A percentile compares a stretch with the other conserved stretches of the same genome.
Evolutionary conservation across 352 stramenopile genomes (phyloP).

Genomic region (Globisporangium alternatum): DNA sequence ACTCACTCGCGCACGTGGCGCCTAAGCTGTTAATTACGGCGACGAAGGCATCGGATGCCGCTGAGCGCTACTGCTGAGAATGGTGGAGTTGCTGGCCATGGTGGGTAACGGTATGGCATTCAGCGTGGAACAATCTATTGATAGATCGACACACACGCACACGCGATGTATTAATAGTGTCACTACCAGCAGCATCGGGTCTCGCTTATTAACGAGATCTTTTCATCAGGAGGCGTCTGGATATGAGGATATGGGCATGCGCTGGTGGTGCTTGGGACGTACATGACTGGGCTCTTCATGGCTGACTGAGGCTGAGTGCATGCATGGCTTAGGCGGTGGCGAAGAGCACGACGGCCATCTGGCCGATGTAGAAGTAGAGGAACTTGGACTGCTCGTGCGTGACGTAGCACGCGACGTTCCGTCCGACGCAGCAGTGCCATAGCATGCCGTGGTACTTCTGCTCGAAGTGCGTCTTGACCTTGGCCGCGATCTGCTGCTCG

Average conservation of each 20-base stretch:
- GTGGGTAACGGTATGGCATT: background rate
- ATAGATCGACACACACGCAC: background rate
- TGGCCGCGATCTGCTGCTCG: slow-evolving; percentile 89
- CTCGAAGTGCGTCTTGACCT: slow-evolving; percentile 92
- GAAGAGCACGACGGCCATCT: slow-evolving; percentile 93
- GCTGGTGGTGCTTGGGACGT: background rate
- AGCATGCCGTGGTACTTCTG: slow-evolving; percentile 88
- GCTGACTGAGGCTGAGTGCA: background rate
- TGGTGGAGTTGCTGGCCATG: background rate
- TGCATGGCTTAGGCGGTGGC: slow-evolving; percentile 50
- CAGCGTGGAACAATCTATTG: background rate
- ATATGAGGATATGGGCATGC: no score
- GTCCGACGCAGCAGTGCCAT: slow-evolving; percentile 94
- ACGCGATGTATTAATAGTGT: background rate
- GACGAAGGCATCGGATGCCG: background rate
- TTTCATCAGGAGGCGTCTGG: background rate
- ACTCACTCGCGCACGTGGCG: background rate
- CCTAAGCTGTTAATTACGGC: background rate
- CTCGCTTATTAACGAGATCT: background rate
- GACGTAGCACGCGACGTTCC: slow-evolving; percentile 94
- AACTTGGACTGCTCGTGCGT: slow-evolving; percentile 94
- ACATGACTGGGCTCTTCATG: no score
- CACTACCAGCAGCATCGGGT: background rate
- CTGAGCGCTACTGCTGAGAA: background rate
- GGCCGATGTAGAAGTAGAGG: slow-evolving; percentile 96